Percentiles rank a stretch among this genome's conserved stretches.
phyloP scores from a whole-genome alignment of 495 filamentous ascomycete species.

The Letharia columbiana region DNA sequence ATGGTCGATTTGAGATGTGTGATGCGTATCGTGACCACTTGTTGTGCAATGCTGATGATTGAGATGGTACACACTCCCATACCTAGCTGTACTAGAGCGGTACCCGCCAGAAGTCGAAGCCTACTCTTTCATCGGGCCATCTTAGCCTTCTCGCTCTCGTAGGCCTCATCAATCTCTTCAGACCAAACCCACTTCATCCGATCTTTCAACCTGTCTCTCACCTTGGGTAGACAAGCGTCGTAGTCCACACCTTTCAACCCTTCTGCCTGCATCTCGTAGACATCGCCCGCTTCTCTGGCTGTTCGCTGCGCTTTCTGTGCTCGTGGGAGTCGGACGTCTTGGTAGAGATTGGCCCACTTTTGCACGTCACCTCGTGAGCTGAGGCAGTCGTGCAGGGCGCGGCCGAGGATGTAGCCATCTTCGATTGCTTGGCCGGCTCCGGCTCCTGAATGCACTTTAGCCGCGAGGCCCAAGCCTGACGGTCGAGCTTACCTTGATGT shows the following conservation, averaged over 20 bases:
- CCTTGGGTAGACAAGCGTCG: slow-evolving; percentile 29
- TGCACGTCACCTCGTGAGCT: background rate
- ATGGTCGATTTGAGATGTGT: too few relatives aligned
- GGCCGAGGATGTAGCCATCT: slow-evolving; percentile 34
- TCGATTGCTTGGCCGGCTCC: slow-evolving; percentile 30
- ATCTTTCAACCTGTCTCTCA: slow-evolving; percentile 25
- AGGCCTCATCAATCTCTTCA: slow-evolving; percentile 31
- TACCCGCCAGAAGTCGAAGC: background rate
- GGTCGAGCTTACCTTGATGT: slow-evolving; percentile 21
- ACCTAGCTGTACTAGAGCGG: too few relatives aligned
- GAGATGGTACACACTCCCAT: too few relatives aligned
- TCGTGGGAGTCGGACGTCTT: slow-evolving; percentile 34
- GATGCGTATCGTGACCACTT: too few relatives aligned
- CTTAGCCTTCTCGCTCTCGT: slow-evolving; percentile 15
- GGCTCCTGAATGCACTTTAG: slow-evolving; percentile 24
- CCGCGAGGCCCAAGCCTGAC: background rate
- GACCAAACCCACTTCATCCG: slow-evolving; percentile 33
- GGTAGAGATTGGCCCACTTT: slow-evolving; percentile 32
- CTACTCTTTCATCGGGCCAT: background rate
- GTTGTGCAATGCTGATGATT: too few relatives aligned
- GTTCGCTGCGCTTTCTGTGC: slow-evolving; percentile 34
- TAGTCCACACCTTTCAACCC: slow-evolving; percentile 28
- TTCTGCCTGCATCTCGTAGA: slow-evolving; percentile 32
- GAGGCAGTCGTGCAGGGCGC: slow-evolving; percentile 29
- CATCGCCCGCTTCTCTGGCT: slow-evolving; percentile 30